Evolutionary conservation across 441 rosid genomes (phyloP).

Genomic region (Brassica hybrid): DNA sequence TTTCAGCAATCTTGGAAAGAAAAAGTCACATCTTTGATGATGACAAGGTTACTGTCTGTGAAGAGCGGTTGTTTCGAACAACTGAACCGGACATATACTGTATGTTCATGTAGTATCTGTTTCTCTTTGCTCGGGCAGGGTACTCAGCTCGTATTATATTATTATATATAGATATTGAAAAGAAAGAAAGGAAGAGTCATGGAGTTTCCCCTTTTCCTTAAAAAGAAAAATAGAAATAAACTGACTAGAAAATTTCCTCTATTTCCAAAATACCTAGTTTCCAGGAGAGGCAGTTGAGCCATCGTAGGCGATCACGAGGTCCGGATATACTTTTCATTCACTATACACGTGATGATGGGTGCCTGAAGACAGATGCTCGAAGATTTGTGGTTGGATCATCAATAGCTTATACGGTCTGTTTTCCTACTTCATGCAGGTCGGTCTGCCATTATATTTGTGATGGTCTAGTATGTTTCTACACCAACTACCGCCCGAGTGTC

Average conservation of each 20-base stretch:
- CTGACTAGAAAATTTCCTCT: too few relatives aligned
- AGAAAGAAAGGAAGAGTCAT: too few relatives aligned
- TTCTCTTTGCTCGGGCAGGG: conserved; percentile 6
- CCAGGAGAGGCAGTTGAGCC: background rate
- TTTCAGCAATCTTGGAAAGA: conserved; percentile 90
- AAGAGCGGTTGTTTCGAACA: conserved; percentile 98
- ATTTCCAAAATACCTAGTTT: background rate
- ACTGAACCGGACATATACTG: conserved; percentile 65
- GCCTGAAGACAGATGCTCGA: background rate
- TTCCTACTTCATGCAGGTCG: background rate
- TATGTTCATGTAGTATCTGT: conserved; percentile 72
- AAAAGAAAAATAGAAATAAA: too few relatives aligned
- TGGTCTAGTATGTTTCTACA: background rate
- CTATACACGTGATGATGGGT: background rate
- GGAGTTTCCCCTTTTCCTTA: too few relatives aligned
- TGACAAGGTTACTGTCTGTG: conserved; percentile 70
- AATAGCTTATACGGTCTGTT: background rate
- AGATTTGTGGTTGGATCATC: background rate
- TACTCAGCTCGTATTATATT: too few relatives aligned
- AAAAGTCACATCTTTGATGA: conserved; percentile 84
- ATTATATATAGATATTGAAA: too few relatives aligned
- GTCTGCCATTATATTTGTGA: background rate
- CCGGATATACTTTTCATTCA: too few relatives aligned
- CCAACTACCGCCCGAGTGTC: background rate
- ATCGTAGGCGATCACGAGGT: background rate